These are phyloP conservation scores for Spergularia marina DNA, from an alignment of 148 eudicot genomes.

Conservation along the genomic window DNA sequence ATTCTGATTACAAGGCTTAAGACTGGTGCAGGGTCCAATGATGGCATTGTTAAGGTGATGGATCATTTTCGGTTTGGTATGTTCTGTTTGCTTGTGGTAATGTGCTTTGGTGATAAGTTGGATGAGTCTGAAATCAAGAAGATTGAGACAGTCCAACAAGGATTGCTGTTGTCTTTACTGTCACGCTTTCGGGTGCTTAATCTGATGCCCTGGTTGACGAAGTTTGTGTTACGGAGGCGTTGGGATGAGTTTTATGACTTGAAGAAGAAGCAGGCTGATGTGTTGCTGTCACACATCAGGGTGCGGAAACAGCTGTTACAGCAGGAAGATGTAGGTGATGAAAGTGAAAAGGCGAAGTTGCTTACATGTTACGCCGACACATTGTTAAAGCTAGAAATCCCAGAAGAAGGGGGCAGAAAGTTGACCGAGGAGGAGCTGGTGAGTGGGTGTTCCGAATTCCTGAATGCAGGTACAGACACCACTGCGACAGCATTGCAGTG, in stretches of 20 bases:
- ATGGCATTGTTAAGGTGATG: constrained; percentile 19
- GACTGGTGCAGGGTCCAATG: neutral
- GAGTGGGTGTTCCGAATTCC: constrained; percentile 46
- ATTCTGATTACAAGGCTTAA: constrained; percentile 39
- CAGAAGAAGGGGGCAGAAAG: constrained; percentile 37
- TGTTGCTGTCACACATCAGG: constrained; percentile 46
- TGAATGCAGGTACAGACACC: constrained; percentile 66
- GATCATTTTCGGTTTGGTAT: constrained; percentile 25
- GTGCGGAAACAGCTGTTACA: constrained; percentile 21
- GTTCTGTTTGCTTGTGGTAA: constrained; percentile 28
- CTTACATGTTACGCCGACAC: constrained; percentile 58
- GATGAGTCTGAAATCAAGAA: constrained; percentile 18
- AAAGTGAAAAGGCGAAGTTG: neutral
- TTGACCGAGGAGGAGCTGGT: constrained; percentile 36
- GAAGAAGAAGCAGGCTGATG: constrained; percentile 11
- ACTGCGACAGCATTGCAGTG: constrained; percentile 62
- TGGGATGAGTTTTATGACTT: constrained; percentile 17
- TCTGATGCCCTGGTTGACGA: constrained; percentile 16
- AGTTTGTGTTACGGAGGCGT: constrained; percentile 12
- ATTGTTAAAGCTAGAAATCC: constrained; percentile 43
- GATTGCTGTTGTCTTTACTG: constrained; percentile 2
- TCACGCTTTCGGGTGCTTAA: constrained; percentile 18
- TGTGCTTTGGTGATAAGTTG: constrained; percentile 30
- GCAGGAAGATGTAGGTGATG: neutral
- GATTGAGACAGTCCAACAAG: constrained; percentile 13